These are phyloP conservation scores for Solanum piurae DNA, from an alignment of 257 asterid species.

Conservation along the genomic window DNA sequence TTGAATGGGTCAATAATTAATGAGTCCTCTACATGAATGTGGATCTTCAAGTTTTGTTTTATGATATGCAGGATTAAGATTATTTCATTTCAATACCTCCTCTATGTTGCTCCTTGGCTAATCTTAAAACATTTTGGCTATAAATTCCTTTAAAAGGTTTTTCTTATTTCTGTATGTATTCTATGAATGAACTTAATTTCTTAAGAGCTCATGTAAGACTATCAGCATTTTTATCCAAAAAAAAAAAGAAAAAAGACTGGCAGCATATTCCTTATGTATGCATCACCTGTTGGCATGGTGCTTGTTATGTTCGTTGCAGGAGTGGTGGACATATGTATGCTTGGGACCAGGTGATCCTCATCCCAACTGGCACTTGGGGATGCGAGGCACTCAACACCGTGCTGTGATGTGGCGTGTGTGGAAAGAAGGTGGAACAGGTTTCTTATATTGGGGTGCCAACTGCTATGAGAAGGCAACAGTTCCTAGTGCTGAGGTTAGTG, in stretches of 20 bases:
- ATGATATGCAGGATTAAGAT: background rate
- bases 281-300: background rate
- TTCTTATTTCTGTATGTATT: background rate
- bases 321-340: conserved; percentile 99
- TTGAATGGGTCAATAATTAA: background rate
- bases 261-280: background rate
- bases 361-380: conserved; percentile 98
- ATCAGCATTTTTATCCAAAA: background rate
- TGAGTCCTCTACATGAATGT: background rate
- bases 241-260: background rate
- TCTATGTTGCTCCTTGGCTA: background rate
- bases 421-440: conserved; percentile 98
- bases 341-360: conserved; percentile 99
- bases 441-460: conserved; percentile 98
- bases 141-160: background rate
- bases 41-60: background rate
- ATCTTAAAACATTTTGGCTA: background rate
- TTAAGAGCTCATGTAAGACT: background rate
- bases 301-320: conserved; percentile 29
- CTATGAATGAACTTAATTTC: background rate
- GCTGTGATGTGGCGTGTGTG: conserved; percentile 99
- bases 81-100: background rate
- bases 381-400: conserved; percentile 98
- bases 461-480: conserved; percentile 89
- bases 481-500: conserved; percentile 89